Base-by-base conservation (phyloP, 2,329 filamentous ascomycete species). In the Rhinocladiella mackenziei region DNA sequence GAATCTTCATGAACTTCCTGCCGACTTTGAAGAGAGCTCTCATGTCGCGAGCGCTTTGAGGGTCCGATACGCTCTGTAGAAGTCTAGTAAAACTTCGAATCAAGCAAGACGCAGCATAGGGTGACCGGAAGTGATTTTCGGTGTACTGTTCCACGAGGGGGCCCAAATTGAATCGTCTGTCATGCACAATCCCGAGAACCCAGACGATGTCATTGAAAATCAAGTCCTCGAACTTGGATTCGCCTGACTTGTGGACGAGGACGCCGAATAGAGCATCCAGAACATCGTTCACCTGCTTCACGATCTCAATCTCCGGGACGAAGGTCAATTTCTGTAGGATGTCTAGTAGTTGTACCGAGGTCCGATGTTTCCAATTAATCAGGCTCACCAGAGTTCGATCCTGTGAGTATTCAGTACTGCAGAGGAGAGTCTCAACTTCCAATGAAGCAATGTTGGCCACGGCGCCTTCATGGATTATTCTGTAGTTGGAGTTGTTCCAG, bases 231-330 rank as follows among this genome's bases (percentile, higher is more conserved):
- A 89, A 89, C 60, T 94, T 87, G 53, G 94, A 87, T 54, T 88
- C 88, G 7, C 87, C 88, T n/a, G 87, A 81, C 59, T 94, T 83
- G 56, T 96, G 89, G 20, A 94, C 86, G 19, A 97, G 72, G 19
- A 96, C 89, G 4, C 87, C 84, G 61, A 98, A 98, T 1, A 98
- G 77, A 0, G 88, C 81, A 63, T 95, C 87, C 40, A 98, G 83
- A 1, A 97, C 89, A 57, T 94, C 85, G 51, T 79, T 84, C 5
- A 97, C 71, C 30, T 97, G 76, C 69, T 97, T 98, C 51, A 98
- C 92, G 23, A 98, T 86, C 66, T 98, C 94, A 43, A 97, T 95
- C 62, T 98, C 92, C 0, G 92, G 86, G 1, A 98, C 89, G 55
- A 97, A 97, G 14, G 89, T 82, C 36, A 97, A 78, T 55, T 89